These are phyloP conservation scores for Pythium angustatum DNA, from an alignment of 352 stramenopile genomes.

Conservation along the genomic window DNA sequence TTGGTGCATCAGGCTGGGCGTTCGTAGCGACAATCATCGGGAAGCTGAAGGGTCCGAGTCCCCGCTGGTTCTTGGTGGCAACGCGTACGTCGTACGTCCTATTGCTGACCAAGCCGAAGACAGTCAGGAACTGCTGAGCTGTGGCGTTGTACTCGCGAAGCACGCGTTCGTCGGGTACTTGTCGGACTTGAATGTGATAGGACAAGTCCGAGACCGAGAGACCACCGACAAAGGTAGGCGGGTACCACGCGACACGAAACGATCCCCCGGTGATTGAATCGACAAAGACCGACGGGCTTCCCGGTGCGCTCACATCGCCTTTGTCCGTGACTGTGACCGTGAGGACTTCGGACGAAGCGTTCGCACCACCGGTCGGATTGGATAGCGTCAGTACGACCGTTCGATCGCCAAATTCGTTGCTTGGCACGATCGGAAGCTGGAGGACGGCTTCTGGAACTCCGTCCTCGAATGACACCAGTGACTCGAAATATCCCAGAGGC, in stretches of 20 bases:
- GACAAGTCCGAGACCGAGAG: background rate
- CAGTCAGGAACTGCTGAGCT: background rate
- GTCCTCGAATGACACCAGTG: slow-evolving; percentile 37
- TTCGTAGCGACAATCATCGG: slow-evolving; percentile 26
- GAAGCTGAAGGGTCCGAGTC: slow-evolving; percentile 30
- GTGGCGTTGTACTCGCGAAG: background rate
- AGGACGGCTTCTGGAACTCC: slow-evolving; percentile 13
- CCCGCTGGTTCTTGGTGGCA: slow-evolving; percentile 29
- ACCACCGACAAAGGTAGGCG: slow-evolving; percentile 34
- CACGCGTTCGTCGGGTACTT: background rate
- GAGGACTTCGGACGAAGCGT: slow-evolving; percentile 15
- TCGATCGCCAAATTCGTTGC: slow-evolving; percentile 35
- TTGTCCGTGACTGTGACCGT: slow-evolving; percentile 37
- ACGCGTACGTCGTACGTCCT: slow-evolving; percentile 34
- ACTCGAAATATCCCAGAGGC: slow-evolving; percentile 23
- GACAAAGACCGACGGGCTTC: slow-evolving; percentile 16
- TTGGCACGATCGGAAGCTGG: slow-evolving; percentile 32
- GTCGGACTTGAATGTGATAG: slow-evolving; percentile 27
- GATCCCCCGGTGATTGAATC: slow-evolving; percentile 31
- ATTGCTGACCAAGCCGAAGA: slow-evolving; percentile 30
- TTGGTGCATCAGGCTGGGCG: slow-evolving; percentile 24
- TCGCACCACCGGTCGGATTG: slow-evolving; percentile 32
- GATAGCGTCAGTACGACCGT: slow-evolving; percentile 33
- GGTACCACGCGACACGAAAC: slow-evolving; percentile 30
- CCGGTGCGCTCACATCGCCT: slow-evolving; percentile 45